Evolutionary conservation across 108 stramenopile species (phyloP).

Genomic region (Skeletonema menzelii): DNA sequence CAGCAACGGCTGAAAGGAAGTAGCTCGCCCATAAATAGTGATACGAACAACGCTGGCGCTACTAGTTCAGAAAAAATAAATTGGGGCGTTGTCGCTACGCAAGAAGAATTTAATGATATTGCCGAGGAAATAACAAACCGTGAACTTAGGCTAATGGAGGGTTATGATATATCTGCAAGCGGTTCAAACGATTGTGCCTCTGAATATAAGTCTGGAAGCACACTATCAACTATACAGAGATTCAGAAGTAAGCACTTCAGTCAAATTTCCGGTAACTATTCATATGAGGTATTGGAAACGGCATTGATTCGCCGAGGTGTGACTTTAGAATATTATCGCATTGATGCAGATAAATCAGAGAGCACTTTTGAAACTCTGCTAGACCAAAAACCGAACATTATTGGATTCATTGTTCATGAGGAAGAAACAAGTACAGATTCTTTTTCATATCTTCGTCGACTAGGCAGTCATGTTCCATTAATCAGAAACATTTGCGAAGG

Average conservation of each 20-base stretch:
- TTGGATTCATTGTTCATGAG: conserved; percentile 45
- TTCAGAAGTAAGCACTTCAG: conserved; percentile 35
- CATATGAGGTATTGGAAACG: conserved; percentile 30
- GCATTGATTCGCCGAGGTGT: conserved; percentile 39
- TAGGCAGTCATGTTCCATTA: conserved; percentile 22
- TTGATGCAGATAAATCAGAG: not conserved
- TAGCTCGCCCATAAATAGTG: not conserved
- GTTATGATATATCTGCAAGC: too few relatives aligned
- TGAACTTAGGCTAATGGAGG: conserved; percentile 23
- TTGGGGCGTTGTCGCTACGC: conserved; percentile 20
- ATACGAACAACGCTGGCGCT: not conserved
- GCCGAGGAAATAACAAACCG: conserved; percentile 31
- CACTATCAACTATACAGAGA: conserved; percentile 20
- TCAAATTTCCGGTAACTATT: conserved; percentile 42
- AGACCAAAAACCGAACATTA: not conserved
- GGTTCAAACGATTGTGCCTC: not conserved
- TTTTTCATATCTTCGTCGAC: conserved; percentile 7
- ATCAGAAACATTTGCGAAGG: conserved; percentile 16
- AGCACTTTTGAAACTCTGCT: not conserved
- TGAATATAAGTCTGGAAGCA: conserved; percentile 3
- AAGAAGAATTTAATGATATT: conserved; percentile 40
- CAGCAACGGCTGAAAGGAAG: not conserved
- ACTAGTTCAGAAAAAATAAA: not conserved
- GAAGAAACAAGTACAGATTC: not conserved
- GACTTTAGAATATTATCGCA: conserved; percentile 25